Conservation (phyloP, 331 rosid species). For the Malus hybrid region DNA sequence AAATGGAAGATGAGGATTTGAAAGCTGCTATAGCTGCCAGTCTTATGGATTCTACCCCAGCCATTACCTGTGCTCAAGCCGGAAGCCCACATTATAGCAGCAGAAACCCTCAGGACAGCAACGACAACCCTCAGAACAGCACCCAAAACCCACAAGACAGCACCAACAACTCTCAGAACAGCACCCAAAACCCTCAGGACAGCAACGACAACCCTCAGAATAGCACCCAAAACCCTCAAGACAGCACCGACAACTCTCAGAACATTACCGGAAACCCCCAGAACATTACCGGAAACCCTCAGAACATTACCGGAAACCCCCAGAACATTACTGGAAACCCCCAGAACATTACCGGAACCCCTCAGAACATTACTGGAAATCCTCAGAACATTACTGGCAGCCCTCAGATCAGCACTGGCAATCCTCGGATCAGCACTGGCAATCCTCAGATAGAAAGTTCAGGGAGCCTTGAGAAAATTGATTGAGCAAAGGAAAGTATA, state of each 20-base stretch:
- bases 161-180: constrained; percentile 26
- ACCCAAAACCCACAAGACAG: neutral
- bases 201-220: constrained; percentile 26
- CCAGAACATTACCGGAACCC: constrained; percentile 22
- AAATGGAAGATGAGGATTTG: constrained; percentile 82
- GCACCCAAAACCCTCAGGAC: constrained; percentile 22
- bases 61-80: constrained; percentile 8
- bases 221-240: constrained; percentile 25
- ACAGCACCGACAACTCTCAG: constrained; percentile 5
- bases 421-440: no score
- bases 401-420: neutral
- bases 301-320: neutral
- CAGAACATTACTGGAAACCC: constrained; percentile 5
- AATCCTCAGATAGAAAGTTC: neutral
- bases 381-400: constrained; percentile 29
- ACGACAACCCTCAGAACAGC: no score
- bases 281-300: no score
- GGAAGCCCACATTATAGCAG: constrained; percentile 31
- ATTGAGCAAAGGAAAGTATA: constrained; percentile 13
- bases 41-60: constrained; percentile 56
- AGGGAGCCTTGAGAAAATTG: neutral
- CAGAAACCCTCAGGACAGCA: constrained; percentile 17
- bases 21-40: constrained; percentile 97
- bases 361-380: constrained; percentile 26
- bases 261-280: no score